Evolutionary conservation across 257 asterid genomes (phyloP).

Genomic region (Paraleonurus japonicus): DNA sequence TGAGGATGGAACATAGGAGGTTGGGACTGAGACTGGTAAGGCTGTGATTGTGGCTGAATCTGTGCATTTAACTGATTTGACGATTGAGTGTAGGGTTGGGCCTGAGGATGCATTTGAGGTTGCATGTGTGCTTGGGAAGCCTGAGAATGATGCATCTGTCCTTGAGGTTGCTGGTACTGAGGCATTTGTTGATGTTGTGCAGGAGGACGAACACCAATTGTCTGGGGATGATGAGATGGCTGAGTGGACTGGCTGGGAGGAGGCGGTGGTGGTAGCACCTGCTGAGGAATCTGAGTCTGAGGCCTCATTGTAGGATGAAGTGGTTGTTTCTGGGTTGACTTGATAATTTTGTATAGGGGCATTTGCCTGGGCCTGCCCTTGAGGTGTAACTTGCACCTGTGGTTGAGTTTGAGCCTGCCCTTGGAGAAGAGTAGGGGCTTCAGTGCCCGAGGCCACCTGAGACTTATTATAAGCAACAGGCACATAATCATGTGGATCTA

Average conservation of each 20-base stretch:
- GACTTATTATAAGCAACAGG: constrained; percentile 81
- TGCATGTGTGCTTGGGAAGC: constrained; percentile 39
- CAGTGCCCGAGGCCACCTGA: too few relatives aligned
- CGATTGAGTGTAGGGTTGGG: constrained; percentile 35
- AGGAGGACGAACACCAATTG: constrained; percentile 46
- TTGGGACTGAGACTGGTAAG: constrained; percentile 40
- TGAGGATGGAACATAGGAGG: constrained; percentile 49
- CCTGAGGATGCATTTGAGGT: constrained; percentile 39
- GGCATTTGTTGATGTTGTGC: constrained; percentile 55
- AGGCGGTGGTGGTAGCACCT: constrained; percentile 38
- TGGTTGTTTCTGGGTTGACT: constrained; percentile 44
- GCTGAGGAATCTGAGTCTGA: constrained; percentile 47
- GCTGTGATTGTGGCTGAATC: constrained; percentile 50
- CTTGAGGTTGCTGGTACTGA: constrained; percentile 54
- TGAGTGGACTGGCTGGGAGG: constrained; percentile 45
- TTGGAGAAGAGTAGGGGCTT: too few relatives aligned
- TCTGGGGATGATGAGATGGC: constrained; percentile 41
- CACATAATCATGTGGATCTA: constrained; percentile 67
- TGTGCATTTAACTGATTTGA: constrained; percentile 41
- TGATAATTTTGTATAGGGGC: constrained; percentile 49
- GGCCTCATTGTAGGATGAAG: constrained; percentile 45
- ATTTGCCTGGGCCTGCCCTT: too few relatives aligned
- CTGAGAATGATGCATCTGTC: constrained; percentile 41
- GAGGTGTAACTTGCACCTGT: constrained; percentile 34
- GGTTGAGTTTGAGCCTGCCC: constrained; percentile 18